Evolutionary conservation across 73 alveolate species (phyloP).

Genomic region (Symbiodinium natans): DNA sequence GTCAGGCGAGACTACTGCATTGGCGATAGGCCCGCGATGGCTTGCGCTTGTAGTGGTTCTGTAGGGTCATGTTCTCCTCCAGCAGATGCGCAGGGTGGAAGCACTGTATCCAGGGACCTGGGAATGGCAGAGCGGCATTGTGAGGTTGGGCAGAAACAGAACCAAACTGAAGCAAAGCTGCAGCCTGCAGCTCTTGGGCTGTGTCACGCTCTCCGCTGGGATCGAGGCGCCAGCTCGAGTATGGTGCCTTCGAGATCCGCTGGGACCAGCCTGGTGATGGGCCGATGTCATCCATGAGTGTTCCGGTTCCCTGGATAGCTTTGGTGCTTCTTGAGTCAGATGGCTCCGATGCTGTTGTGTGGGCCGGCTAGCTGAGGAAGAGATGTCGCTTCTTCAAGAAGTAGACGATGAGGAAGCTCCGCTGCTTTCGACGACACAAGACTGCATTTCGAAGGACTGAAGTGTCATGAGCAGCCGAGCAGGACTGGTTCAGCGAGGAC

Average conservation of each 20-base stretch:
- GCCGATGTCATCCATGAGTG: slow-evolving; percentile 51
- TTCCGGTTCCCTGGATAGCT: slow-evolving; percentile 38
- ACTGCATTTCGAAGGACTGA: not conserved
- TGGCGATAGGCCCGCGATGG: slow-evolving; percentile 27
- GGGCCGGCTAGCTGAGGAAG: slow-evolving; percentile 15
- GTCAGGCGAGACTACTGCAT: slow-evolving; percentile 42
- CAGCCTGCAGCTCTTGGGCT: no score
- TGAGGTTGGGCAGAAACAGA: no score
- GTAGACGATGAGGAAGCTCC: slow-evolving; percentile 6
- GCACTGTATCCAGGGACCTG: slow-evolving; percentile 68
- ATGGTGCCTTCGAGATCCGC: slow-evolving; percentile 61
- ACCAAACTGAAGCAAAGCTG: no score
- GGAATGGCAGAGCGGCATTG: slow-evolving; percentile 84
- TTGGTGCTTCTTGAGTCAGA: no score
- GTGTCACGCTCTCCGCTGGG: not conserved
- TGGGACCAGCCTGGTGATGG: slow-evolving; percentile 77
- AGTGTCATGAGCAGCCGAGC: not conserved
- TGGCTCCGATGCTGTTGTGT: no score
- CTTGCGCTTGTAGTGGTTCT: not conserved
- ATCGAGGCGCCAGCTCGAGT: slow-evolving; percentile 49
- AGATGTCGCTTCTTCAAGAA: slow-evolving; percentile 56
- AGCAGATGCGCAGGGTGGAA: slow-evolving; percentile 18
- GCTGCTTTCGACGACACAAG: not conserved
- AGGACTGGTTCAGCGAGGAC: slow-evolving; percentile 19
- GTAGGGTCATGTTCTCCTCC: not conserved